phyloP scores from a whole-genome alignment of 2,329 filamentous ascomycete genomes.

The Pseudocercospora fuligena region DNA sequence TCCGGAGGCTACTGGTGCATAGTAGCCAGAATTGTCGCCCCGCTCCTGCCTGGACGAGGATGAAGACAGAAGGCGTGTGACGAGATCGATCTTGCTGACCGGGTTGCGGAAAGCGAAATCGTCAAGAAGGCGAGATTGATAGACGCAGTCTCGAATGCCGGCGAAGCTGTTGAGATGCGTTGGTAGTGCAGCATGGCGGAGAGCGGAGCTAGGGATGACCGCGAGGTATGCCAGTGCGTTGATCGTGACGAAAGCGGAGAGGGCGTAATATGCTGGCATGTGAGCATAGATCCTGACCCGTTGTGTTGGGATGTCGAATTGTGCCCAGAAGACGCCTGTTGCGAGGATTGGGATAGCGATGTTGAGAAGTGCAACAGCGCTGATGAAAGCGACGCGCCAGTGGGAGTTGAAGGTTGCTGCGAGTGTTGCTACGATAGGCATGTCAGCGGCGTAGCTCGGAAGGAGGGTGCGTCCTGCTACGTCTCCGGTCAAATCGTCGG shows the following conservation, averaged over 20 bases:
- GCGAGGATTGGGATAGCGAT: slow-evolving; percentile 69
- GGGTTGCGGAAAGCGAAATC: slow-evolving; percentile 76
- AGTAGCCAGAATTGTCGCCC: slow-evolving; percentile 40
- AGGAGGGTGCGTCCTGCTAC: slow-evolving; percentile 68
- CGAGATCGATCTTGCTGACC: slow-evolving; percentile 69
- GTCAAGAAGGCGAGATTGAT: slow-evolving; percentile 70
- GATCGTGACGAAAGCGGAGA: slow-evolving; percentile 73
- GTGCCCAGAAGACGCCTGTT: slow-evolving; percentile 74
- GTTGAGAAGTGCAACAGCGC: slow-evolving; percentile 63
- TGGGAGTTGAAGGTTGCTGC: slow-evolving; percentile 66
- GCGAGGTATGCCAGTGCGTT: slow-evolving; percentile 74
- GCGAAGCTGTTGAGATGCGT: slow-evolving; percentile 66
- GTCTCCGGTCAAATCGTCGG: slow-evolving; percentile 55
- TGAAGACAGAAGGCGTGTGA: slow-evolving; percentile 66
- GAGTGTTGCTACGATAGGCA: slow-evolving; percentile 64
- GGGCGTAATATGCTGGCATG: slow-evolving; percentile 71
- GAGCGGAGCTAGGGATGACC: slow-evolving; percentile 61
- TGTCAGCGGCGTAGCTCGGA: slow-evolving; percentile 70
- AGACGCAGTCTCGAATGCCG: slow-evolving; percentile 77
- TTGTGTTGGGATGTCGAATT: slow-evolving; percentile 59
- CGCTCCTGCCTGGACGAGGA: slow-evolving; percentile 51
- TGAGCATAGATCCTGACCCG: slow-evolving; percentile 72
- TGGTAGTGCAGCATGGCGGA: slow-evolving; percentile 62
- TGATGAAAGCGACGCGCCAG: slow-evolving; percentile 67
- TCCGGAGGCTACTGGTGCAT: slow-evolving; percentile 32